Percentiles rank a stretch among this genome's conserved stretches.
Conservation (phyloP, 257 asterid genomes). For the Marsdenia floribunda region DNA sequence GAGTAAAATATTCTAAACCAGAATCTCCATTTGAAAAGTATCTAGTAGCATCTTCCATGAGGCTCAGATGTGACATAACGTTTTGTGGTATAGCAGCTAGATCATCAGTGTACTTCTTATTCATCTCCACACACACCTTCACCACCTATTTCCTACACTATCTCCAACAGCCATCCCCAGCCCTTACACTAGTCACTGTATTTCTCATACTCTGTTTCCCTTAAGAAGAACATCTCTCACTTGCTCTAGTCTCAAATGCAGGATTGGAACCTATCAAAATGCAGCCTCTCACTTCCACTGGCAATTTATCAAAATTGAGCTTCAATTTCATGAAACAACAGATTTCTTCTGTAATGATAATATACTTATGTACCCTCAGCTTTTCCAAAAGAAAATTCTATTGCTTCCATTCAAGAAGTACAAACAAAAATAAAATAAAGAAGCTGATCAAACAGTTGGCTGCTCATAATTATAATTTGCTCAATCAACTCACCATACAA, state of each 20-base stretch:
- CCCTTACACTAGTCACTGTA: not conserved
- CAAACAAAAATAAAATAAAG: not conserved
- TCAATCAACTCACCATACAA: constrained; percentile 66
- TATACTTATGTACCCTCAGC: not conserved
- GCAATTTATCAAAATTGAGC: too few relatives aligned
- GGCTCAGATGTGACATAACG: not conserved
- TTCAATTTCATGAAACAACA: not conserved
- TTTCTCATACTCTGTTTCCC: not conserved
- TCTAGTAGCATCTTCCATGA: not conserved
- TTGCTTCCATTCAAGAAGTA: not conserved
- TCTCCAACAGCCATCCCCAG: not conserved
- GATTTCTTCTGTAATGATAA: not conserved
- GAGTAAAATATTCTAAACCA: not conserved
- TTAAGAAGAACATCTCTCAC: not conserved
- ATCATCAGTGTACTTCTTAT: not conserved
- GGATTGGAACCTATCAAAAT: not conserved
- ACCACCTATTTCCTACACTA: not conserved
- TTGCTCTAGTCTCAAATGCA: not conserved
- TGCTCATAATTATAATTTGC: not conserved
- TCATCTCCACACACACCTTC: not conserved
- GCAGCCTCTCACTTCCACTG: not conserved
- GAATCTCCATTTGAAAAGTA: not conserved
- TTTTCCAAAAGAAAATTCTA: not conserved
- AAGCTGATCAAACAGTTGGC: not conserved
- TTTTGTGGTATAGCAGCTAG: not conserved